These are phyloP conservation scores for Coprinellus micaceus DNA, from an alignment of 768 basidiomycete genomes.

Conservation along the genomic window DNA sequence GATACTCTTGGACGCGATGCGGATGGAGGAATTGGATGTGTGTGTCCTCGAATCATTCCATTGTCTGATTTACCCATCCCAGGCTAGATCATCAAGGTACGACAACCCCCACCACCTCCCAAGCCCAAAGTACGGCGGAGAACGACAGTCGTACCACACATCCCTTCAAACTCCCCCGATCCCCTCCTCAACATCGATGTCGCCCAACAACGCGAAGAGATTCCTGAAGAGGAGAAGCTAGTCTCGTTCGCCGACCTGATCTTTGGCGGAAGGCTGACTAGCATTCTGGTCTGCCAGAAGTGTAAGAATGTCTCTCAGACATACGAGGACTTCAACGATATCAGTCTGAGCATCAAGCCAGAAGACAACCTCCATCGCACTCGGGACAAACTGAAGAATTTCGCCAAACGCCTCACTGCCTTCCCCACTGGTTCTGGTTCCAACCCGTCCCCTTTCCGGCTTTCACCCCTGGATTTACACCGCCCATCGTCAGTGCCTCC, in stretches of 20 bases:
- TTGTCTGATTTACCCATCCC: background rate
- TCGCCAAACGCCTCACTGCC: conserved; percentile 61
- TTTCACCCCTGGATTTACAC: conserved; percentile 3
- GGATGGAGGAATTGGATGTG: conserved; percentile 93
- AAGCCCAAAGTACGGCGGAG: conserved; percentile 38
- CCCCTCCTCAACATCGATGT: conserved; percentile 4
- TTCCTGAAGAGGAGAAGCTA: conserved; percentile 45
- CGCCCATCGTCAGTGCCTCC: conserved; percentile 15
- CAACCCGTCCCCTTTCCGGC: background rate
- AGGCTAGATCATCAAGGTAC: conserved; percentile 73
- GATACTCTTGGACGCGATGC: conserved; percentile 85
- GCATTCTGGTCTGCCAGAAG: conserved; percentile 88
- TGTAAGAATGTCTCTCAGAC: conserved; percentile 93
- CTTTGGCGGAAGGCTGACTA: conserved; percentile 85
- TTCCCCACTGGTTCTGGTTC: conserved; percentile 24
- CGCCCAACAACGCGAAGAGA: conserved; percentile 14
- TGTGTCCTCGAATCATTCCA: conserved; percentile 19
- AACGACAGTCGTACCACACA: conserved; percentile 29
- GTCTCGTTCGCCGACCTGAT: conserved; percentile 83
- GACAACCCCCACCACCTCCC: conserved; percentile 44
- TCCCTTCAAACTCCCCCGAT: conserved; percentile 6
- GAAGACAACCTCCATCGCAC: conserved; percentile 75
- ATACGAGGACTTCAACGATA: conserved; percentile 92
- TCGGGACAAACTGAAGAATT: conserved; percentile 70
- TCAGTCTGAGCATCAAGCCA: conserved; percentile 83